phyloP scores from a whole-genome alignment of 106 monocot genomes.

The Allium sativum region DNA sequence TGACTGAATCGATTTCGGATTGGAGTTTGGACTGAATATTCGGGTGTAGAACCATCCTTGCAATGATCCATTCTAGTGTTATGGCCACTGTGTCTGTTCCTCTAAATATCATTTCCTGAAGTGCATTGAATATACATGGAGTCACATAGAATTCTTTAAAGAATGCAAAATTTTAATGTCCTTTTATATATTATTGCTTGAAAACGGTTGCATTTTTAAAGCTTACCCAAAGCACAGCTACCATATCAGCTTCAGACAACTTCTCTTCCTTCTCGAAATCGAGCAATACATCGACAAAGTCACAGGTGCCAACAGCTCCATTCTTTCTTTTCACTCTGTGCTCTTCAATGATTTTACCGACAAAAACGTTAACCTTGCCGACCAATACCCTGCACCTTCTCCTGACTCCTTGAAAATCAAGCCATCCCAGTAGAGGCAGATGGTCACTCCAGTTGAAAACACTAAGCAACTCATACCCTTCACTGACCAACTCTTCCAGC shows the following conservation, averaged over 20 bases:
- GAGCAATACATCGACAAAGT: slow-evolving; percentile 44
- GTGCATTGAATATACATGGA: too few relatives aligned
- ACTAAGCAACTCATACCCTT: slow-evolving; percentile 55
- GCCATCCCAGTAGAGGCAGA: slow-evolving; percentile 36
- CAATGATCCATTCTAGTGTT: slow-evolving; percentile 59
- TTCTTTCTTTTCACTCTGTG: slow-evolving; percentile 23
- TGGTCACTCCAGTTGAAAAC: slow-evolving; percentile 68
- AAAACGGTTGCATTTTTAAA: neutral
- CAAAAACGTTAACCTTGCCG: slow-evolving; percentile 36
- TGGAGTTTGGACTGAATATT: slow-evolving; percentile 61
- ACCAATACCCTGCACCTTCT: slow-evolving; percentile 36
- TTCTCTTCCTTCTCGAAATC: slow-evolving; percentile 30
- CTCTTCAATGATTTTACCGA: slow-evolving; percentile 43
- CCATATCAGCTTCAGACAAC: slow-evolving; percentile 44
- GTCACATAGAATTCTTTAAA: too few relatives aligned
- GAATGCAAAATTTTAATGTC: too few relatives aligned
- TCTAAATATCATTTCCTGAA: slow-evolving; percentile 75
- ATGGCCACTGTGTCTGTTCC: slow-evolving; percentile 73
- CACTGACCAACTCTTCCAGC: slow-evolving; percentile 45
- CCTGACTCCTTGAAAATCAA: slow-evolving; percentile 58
- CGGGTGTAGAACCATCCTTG: slow-evolving; percentile 55
- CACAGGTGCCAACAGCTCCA: neutral
- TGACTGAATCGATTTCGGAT: slow-evolving; percentile 33
- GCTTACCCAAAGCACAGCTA: slow-evolving; percentile 46
- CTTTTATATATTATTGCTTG: too few relatives aligned